Evolutionary conservation across 306 rosid genomes (phyloP).

Genomic region (Styphnolobium japonicum): DNA sequence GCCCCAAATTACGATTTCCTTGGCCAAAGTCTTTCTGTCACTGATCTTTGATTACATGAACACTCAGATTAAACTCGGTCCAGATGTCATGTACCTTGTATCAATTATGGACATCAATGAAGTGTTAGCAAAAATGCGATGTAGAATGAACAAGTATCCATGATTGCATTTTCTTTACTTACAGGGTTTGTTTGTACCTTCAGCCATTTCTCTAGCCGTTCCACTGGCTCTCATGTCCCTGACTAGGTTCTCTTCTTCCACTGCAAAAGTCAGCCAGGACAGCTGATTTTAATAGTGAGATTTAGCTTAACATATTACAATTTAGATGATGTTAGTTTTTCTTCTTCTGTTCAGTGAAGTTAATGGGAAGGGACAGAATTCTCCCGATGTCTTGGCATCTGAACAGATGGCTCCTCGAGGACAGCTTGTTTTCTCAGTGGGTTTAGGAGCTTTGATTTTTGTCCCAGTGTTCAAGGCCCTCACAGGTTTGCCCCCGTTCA

Average conservation of each 20-base stretch:
- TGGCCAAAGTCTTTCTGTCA: neutral
- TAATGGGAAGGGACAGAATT: too few relatives aligned
- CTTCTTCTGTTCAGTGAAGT: too few relatives aligned
- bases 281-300: conserved; percentile 13
- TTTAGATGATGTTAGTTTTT: conserved; percentile 20
- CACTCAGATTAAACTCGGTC: neutral
- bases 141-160: neutral
- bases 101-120: neutral
- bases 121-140: neutral
- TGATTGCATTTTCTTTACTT: conserved; percentile 26
- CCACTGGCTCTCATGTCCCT: conserved; percentile 86
- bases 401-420: conserved; percentile 98
- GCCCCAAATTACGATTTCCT: neutral
- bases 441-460: conserved; percentile 82
- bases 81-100: neutral
- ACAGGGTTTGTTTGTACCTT: conserved; percentile 72
- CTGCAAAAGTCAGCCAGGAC: conserved; percentile 6
- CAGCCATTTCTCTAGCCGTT: conserved; percentile 73
- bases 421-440: conserved; percentile 79
- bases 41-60: neutral
- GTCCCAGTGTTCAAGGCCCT: conserved; percentile 90
- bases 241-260: conserved; percentile 58
- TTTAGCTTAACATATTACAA: conserved; percentile 6
- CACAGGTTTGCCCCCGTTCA: conserved; percentile 91
- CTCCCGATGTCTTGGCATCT: conserved; percentile 60